These are phyloP conservation scores for Naganishia friedmannii DNA, from an alignment of 768 basidiomycete species.

Conservation along the genomic window DNA sequence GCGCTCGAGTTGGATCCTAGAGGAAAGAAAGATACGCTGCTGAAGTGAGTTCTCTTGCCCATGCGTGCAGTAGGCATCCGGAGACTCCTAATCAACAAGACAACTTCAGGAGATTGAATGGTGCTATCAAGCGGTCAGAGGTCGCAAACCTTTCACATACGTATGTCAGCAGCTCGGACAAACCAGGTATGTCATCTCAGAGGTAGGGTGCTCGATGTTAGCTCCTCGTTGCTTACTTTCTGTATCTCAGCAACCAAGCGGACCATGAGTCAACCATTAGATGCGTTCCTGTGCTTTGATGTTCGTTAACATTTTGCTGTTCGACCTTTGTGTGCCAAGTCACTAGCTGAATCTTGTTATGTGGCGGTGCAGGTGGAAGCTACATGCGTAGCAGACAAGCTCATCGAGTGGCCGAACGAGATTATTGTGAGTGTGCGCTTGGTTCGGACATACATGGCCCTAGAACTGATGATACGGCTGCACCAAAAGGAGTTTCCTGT, in stretches of 20 bases:
- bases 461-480: constrained; percentile 22
- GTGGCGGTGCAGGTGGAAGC: constrained; percentile 41
- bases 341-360: not conserved
- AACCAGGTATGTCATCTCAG: not conserved
- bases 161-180: not conserved
- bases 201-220: not conserved
- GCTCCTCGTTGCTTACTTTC: not conserved
- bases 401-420: constrained; percentile 86
- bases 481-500: constrained; percentile 81
- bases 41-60: constrained; percentile 41
- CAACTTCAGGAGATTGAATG: constrained; percentile 24
- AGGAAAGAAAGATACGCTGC: constrained; percentile 53
- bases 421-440: constrained; percentile 68
- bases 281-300: constrained; percentile 81
- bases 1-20: constrained; percentile 47
- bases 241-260: not conserved
- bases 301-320: constrained; percentile 51
- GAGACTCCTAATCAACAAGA: constrained; percentile 12
- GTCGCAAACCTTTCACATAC: not conserved
- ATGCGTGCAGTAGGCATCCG: constrained; percentile 11
- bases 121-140: constrained; percentile 7
- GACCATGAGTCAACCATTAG: constrained; percentile 54
- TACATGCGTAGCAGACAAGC: constrained; percentile 57
- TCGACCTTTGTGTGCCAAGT: not conserved
- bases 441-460: constrained; percentile 1